These are phyloP conservation scores for Lichtheimia ornata DNA, from an alignment of 371 early-diverging fungal species.

Conservation along the genomic window DNA sequence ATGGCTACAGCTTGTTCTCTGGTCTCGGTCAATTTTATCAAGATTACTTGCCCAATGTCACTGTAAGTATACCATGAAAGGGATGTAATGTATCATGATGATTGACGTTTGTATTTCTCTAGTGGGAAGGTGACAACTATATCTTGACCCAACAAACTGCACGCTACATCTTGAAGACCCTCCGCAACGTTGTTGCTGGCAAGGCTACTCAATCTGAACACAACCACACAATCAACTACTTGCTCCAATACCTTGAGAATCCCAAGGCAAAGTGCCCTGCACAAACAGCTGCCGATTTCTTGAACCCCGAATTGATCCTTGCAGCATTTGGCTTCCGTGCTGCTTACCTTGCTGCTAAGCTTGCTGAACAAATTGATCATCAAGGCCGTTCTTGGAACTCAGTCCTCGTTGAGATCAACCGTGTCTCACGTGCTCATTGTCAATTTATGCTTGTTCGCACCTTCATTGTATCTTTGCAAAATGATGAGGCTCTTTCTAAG, in stretches of 20 bases:
- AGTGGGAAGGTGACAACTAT: slow-evolving; percentile 81
- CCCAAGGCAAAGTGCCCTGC: slow-evolving; percentile 59
- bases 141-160: slow-evolving; percentile 78
- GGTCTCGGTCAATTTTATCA: slow-evolving; percentile 75
- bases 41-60: slow-evolving; percentile 64
- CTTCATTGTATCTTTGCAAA: slow-evolving; percentile 53
- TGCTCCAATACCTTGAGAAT: slow-evolving; percentile 51
- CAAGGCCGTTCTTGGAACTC: slow-evolving; percentile 67
- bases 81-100: background rate
- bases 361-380: slow-evolving; percentile 55
- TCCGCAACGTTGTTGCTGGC: slow-evolving; percentile 52
- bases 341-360: slow-evolving; percentile 54
- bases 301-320: slow-evolving; percentile 63
- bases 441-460: slow-evolving; percentile 62
- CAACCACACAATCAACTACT: slow-evolving; percentile 56
- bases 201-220: slow-evolving; percentile 50
- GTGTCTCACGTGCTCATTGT: slow-evolving; percentile 68
- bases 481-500: slow-evolving; percentile 31
- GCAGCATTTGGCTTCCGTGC: slow-evolving; percentile 72
- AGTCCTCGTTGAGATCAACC: slow-evolving; percentile 63
- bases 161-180: slow-evolving; percentile 67
- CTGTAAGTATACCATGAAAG: slow-evolving; percentile 27
- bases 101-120: background rate
- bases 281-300: slow-evolving; percentile 45
- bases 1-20: slow-evolving; percentile 78